phyloP scores from a whole-genome alignment of 2,329 filamentous ascomycete species.

The Elsinoe necatrix region DNA sequence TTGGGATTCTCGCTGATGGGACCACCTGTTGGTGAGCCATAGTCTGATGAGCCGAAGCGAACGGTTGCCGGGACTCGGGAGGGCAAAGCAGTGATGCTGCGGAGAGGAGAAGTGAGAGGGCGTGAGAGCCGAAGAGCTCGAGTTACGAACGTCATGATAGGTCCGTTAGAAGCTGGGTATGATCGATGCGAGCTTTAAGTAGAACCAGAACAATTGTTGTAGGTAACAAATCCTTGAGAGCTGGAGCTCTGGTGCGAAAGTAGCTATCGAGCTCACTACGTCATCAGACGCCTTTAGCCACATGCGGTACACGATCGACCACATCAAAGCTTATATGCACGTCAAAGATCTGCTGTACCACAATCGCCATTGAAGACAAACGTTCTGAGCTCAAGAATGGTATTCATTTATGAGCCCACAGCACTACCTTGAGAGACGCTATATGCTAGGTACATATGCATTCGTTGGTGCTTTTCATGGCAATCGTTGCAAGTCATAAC shows the following conservation, averaged over 20 bases:
- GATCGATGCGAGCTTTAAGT: too few species aligned
- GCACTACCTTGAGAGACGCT: too few species aligned
- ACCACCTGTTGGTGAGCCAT: slow-evolving; percentile 36
- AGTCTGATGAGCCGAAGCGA: slow-evolving; percentile 33
- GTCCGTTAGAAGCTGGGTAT: background rate
- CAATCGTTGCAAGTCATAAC: background rate
- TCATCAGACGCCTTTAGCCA: background rate
- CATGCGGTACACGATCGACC: background rate
- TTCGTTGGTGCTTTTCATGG: background rate
- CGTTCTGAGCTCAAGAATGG: background rate
- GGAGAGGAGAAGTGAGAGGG: slow-evolving; percentile 17
- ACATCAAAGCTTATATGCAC: background rate
- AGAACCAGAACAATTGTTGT: too few species aligned
- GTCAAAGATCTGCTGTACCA: background rate
- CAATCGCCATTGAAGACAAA: background rate
- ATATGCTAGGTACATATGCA: too few species aligned
- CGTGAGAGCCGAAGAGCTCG: slow-evolving; percentile 18
- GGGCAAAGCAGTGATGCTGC: slow-evolving; percentile 18
- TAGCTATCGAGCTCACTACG: background rate
- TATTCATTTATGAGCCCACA: too few species aligned
- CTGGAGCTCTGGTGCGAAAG: background rate
- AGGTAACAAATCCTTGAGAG: too few species aligned
- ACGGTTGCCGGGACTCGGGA: slow-evolving; percentile 24
- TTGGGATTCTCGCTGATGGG: slow-evolving; percentile 36
- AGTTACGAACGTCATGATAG: slow-evolving; percentile 2